Percentiles rank a stretch among this genome's conserved stretches.
Evolutionary conservation across 2,329 filamentous ascomycete species (phyloP).

Genomic region (Aspergillus nomiae): DNA sequence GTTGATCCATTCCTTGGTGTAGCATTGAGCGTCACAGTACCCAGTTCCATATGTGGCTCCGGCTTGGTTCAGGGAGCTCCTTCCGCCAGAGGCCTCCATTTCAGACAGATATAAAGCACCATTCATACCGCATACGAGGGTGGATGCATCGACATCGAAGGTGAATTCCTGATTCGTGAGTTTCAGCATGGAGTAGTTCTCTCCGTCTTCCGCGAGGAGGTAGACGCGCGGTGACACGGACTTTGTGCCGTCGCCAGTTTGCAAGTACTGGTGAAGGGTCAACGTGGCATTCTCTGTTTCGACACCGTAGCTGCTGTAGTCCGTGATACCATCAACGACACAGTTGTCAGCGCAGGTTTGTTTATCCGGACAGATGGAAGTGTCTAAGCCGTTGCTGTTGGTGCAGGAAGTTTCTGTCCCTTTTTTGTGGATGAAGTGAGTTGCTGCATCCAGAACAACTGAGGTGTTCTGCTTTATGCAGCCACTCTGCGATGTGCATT

Average conservation of each 20-base stretch:
- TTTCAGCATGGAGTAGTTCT: constrained; percentile 64
- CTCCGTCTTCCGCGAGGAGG: constrained; percentile 62
- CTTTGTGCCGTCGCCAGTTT: constrained; percentile 27
- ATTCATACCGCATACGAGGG: constrained; percentile 69
- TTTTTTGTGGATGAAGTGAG: constrained; percentile 53
- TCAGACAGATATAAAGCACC: constrained; percentile 66
- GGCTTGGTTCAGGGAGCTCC: constrained; percentile 53
- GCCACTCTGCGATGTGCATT: constrained; percentile 50
- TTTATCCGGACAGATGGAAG: constrained; percentile 49
- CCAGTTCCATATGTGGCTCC: constrained; percentile 62
- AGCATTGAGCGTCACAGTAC: constrained; percentile 63
- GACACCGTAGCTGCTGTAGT: constrained; percentile 56
- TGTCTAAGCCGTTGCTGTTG: constrained; percentile 51
- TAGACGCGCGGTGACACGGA: constrained; percentile 53
- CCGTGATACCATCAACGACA: constrained; percentile 53
- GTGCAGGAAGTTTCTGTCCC: constrained; percentile 53
- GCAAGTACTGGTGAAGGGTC: constrained; percentile 49
- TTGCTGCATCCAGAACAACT: constrained; percentile 57
- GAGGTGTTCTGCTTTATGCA: constrained; percentile 54
- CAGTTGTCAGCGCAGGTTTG: constrained; percentile 56
- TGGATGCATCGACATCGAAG: constrained; percentile 70
- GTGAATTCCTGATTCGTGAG: constrained; percentile 67
- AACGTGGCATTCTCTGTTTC: constrained; percentile 50
- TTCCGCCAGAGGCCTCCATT: constrained; percentile 63
- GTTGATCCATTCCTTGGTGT: constrained; percentile 53